Evolutionary conservation across 2,329 filamentous ascomycete genomes (phyloP).

Genomic region (Aspergillus viridinutans): DNA sequence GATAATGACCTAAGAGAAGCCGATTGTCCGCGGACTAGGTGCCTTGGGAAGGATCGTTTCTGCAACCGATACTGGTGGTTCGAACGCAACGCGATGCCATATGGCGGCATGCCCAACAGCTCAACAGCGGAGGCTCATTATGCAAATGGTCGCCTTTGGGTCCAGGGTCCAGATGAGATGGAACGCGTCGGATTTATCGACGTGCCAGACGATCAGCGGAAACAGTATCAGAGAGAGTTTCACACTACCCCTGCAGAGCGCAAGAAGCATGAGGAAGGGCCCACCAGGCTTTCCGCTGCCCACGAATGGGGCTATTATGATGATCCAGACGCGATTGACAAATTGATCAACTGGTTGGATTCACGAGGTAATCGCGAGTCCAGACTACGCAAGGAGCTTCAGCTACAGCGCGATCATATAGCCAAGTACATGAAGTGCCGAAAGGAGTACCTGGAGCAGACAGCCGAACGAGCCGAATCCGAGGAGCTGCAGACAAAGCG

Average conservation of each 20-base stretch:
- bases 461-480: conserved; percentile 47
- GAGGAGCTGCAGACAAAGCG: conserved; percentile 47
- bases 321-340: conserved; percentile 71
- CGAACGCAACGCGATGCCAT: conserved; percentile 97
- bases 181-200: conserved; percentile 85
- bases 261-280: conserved; percentile 79
- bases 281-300: conserved; percentile 71
- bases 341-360: conserved; percentile 83
- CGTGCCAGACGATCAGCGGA: conserved; percentile 63
- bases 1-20: conserved; percentile 93
- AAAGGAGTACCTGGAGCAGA: conserved; percentile 62
- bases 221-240: conserved; percentile 72
- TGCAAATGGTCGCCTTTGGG: conserved; percentile 92
- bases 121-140: conserved; percentile 85
- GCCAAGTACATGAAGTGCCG: conserved; percentile 75
- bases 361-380: conserved; percentile 79
- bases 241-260: conserved; percentile 80
- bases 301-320: conserved; percentile 89
- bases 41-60: conserved; percentile 90
- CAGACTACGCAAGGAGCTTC: conserved; percentile 81
- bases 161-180: conserved; percentile 88
- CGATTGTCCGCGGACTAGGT: conserved; percentile 83
- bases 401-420: conserved; percentile 71
- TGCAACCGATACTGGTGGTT: conserved; percentile 99
- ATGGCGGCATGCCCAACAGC: conserved; percentile 78